Base-by-base conservation (phyloP, 139 green algal species). In the Volvox reticuliferus region DNA sequence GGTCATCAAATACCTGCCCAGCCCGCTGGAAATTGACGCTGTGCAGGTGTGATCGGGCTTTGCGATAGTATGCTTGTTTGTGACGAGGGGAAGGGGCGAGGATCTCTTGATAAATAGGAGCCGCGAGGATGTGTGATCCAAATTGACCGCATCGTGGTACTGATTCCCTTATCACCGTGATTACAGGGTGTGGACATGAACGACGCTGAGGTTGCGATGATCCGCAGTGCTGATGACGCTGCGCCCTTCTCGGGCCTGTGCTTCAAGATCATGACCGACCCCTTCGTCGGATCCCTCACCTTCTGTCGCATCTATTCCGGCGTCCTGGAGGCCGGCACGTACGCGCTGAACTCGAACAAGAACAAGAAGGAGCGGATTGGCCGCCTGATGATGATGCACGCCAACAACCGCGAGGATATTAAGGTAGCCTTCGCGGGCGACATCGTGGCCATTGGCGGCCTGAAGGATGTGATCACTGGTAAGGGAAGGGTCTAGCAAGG, bases 181-280 rank as follows among this genome's bases (percentile, higher is more conserved):
- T 55, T 13, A 0, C 89, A 93, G 89, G 92, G 92, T 87, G 92
- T 94, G n/a, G 94, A 94, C 69, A 85, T 96, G 22, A 86, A 97
- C 44, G 95, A 99, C 81, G 44, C 92, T 1, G 96, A 98, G 93
- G 89, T 95, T 90, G 82, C 96, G 36, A 94, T 99, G 91, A 95
- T 84, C 18, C 96, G 98, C 88, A 92, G 94, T 68, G 91, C 97
- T 6, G 87, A 86, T 18, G 98, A 99, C 87, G 95, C 97, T 26
- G 97, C 96, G 87, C 96, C 98, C 26, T 99, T 99, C 93, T 97
- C 95, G 19, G 98, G 93, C 16, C 97, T 99, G 78, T 98, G 98
- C 86, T 99, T 99, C 96, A 99, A 99, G 96, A 98, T 99, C 92
- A 99, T 99, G 96, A 97, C 98, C 0, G 98, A 99, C 93, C 97